Conservation (phyloP, 75 land plant genomes). For the Larix kaempferi region DNA sequence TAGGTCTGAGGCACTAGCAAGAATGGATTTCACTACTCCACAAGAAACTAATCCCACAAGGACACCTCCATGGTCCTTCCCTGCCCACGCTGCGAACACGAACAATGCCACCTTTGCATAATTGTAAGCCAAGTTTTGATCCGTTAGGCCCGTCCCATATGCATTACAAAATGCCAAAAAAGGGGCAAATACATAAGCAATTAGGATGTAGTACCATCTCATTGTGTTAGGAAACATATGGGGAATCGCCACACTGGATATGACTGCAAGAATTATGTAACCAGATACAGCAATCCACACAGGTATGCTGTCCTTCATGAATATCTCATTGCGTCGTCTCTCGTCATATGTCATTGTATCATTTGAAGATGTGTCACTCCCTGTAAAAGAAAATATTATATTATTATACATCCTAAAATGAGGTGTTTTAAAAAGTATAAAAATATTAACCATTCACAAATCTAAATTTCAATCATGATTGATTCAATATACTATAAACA, state of each 20-base stretch:
- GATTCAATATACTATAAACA: too few relatives aligned
- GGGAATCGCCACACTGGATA: constrained; percentile 36
- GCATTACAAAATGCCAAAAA: constrained; percentile 79
- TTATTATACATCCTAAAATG: too few relatives aligned
- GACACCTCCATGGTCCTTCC: constrained; percentile 50
- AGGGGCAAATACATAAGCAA: constrained; percentile 56
- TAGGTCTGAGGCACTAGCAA: constrained; percentile 60
- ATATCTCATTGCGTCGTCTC: constrained; percentile 22
- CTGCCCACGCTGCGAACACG: constrained; percentile 72
- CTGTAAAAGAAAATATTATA: too few relatives aligned
- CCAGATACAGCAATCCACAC: constrained; percentile 20
- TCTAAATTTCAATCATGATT: too few relatives aligned
- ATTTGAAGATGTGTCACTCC: too few relatives aligned
- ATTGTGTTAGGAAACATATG: constrained; percentile 31
- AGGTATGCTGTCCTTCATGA: constrained; percentile 46
- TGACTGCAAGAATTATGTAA: constrained; percentile 29
- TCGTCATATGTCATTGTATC: constrained; percentile 12
- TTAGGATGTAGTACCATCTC: constrained; percentile 63
- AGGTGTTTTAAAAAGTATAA: too few relatives aligned
- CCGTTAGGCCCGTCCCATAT: constrained; percentile 73
- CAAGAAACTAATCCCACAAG: constrained; percentile 69
- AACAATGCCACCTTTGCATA: constrained; percentile 71
- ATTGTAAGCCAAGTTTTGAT: constrained; percentile 65
- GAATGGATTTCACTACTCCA: constrained; percentile 69
- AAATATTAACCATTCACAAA: too few relatives aligned